Evolutionary conservation across 1,139 yeast species (phyloP).

Genomic region (Candida tropicalis): DNA sequence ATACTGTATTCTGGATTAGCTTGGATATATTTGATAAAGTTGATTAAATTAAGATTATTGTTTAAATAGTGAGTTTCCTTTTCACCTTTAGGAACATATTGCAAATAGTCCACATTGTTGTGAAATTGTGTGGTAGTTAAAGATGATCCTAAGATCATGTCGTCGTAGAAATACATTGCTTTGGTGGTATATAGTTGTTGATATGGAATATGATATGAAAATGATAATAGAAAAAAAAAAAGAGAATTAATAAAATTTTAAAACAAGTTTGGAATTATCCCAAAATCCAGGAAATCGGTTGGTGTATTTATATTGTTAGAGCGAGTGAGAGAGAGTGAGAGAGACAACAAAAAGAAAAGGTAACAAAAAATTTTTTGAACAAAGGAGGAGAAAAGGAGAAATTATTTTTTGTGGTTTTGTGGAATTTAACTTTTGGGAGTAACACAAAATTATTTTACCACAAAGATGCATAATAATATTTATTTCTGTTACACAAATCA

Average conservation of each 20-base stretch:
- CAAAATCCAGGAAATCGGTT: slow-evolving; percentile 1
- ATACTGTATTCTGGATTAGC: slow-evolving; percentile 22
- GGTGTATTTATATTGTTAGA: slow-evolving; percentile 2
- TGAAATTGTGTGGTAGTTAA: slow-evolving; percentile 13
- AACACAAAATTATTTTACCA: neutral
- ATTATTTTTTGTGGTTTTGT: too few species aligned
- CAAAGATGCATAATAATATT: too few species aligned
- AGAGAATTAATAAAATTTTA: neutral
- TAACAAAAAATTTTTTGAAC: neutral
- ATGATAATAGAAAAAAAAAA: neutral
- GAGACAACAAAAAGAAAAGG: neutral
- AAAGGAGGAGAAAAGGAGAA: slow-evolving; percentile 3
- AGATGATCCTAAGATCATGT: slow-evolving; percentile 20
- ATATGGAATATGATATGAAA: neutral
- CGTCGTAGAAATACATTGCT: slow-evolving; percentile 21
- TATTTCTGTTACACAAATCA: too few species aligned
- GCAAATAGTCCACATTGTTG: slow-evolving; percentile 43
- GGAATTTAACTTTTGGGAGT: too few species aligned
- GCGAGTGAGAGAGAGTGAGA: neutral
- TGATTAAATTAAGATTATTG: slow-evolving; percentile 24
- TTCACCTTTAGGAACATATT: slow-evolving; percentile 15
- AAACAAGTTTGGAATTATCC: neutral
- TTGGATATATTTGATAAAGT: slow-evolving; percentile 26
- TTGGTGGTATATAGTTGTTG: neutral
- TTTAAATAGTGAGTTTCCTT: slow-evolving; percentile 15